phyloP scores from a whole-genome alignment of 1,139 yeast genomes.

The Kluyveromyces marxianus region DNA sequence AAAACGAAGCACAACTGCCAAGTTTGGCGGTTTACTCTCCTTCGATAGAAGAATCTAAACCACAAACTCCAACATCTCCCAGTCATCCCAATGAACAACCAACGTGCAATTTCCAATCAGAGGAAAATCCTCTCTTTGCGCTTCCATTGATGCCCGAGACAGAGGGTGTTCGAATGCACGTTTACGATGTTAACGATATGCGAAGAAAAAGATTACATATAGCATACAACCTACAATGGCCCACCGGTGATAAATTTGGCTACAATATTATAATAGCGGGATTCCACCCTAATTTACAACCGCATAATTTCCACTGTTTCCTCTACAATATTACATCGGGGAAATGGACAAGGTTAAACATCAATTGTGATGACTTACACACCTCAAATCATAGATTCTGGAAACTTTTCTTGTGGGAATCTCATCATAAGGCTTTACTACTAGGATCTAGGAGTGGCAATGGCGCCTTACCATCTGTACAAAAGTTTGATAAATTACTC shows the following conservation, averaged over 20 bases:
- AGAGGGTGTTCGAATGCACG: conserved; percentile 26
- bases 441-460: conserved; percentile 45
- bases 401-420: conserved; percentile 66
- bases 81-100: no score
- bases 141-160: conserved; percentile 29
- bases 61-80: background rate
- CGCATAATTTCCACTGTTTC: conserved; percentile 45
- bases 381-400: conserved; percentile 53
- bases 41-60: background rate
- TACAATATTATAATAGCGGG: conserved; percentile 58
- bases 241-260: conserved; percentile 58
- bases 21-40: conserved; percentile 23
- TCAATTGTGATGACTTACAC: conserved; percentile 46
- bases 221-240: conserved; percentile 38
- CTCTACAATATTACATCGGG: conserved; percentile 55
- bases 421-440: conserved; percentile 60
- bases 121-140: conserved; percentile 26
- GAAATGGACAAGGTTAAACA: conserved; percentile 57
- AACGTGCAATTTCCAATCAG: background rate
- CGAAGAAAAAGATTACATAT: conserved; percentile 23
- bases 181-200: conserved; percentile 10
- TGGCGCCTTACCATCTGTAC: conserved; percentile 44
- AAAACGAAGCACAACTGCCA: conserved; percentile 25
- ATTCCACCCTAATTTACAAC: conserved; percentile 35
- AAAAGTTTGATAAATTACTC: conserved; percentile 50